phyloP scores from a whole-genome alignment of 1,139 yeast species.

The Taphrina wiesneri region DNA sequence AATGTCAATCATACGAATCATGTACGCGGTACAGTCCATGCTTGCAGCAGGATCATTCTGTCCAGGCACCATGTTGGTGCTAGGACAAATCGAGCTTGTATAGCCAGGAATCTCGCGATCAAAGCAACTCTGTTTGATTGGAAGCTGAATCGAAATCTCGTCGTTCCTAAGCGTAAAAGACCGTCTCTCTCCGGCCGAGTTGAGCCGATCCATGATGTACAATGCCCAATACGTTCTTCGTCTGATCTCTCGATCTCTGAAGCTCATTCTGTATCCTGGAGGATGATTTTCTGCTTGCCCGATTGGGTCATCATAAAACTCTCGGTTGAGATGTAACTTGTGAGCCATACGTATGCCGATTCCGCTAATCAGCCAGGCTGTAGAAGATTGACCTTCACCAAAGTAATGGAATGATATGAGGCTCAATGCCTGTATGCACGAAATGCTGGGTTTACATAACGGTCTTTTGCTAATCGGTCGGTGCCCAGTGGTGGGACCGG shows the following conservation, averaged over 20 bases:
- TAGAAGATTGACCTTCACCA: constrained; percentile 45
- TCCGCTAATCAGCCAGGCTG: constrained; percentile 47
- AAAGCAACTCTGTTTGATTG: constrained; percentile 45
- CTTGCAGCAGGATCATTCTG: not conserved
- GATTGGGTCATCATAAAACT: constrained; percentile 42
- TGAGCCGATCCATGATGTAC: constrained; percentile 46
- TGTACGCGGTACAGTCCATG: constrained; percentile 23
- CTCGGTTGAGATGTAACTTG: constrained; percentile 45
- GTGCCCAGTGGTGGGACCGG: not conserved
- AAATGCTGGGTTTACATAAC: constrained; percentile 46
- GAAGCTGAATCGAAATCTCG: constrained; percentile 45
- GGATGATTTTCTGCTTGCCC: constrained; percentile 32
- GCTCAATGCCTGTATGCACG: constrained; percentile 47
- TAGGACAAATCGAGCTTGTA: constrained; percentile 42
- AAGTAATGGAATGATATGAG: constrained; percentile 47
- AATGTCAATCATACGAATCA: constrained; percentile 27
- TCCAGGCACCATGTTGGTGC: not conserved
- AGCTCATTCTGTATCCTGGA: constrained; percentile 31
- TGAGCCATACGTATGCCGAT: constrained; percentile 48
- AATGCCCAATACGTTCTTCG: constrained; percentile 48
- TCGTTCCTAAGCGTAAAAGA: constrained; percentile 42
- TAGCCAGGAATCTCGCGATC: constrained; percentile 43
- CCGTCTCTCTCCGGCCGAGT: constrained; percentile 47
- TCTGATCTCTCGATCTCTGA: constrained; percentile 46
- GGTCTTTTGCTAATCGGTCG: not conserved